Evolutionary conservation across 2,329 filamentous ascomycete genomes (phyloP).

Genomic region (Fusarium haematococcum): DNA sequence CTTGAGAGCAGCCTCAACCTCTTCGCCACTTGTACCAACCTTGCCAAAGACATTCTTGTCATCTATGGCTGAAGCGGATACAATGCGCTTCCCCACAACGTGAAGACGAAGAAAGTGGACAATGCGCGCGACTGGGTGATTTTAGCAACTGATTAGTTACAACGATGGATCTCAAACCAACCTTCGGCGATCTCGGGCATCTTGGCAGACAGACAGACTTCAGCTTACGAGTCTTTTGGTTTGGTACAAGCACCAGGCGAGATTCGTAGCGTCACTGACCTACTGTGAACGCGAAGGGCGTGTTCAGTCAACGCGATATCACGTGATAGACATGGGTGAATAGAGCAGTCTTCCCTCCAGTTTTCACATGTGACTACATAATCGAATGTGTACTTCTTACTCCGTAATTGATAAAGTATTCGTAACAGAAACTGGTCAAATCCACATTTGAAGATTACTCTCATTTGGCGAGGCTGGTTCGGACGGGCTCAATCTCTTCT

Average conservation of each 20-base stretch:
- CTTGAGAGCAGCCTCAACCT: constrained; percentile 78
- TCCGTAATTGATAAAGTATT: background rate
- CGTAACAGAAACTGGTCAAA: background rate
- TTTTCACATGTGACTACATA: background rate
- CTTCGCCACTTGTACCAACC: constrained; percentile 80
- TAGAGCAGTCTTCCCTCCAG: background rate
- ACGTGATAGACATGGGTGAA: constrained; percentile 32
- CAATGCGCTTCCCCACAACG: constrained; percentile 85
- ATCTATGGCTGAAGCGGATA: constrained; percentile 76
- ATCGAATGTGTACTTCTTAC: background rate
- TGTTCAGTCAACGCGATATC: constrained; percentile 34
- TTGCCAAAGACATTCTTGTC: constrained; percentile 93
- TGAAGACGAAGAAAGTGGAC: constrained; percentile 87
- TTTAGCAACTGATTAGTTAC: constrained; percentile 5
- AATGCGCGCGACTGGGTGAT: constrained; percentile 77
- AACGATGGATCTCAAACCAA: constrained; percentile 40
- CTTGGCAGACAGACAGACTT: constrained; percentile 21
- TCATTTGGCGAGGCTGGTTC: background rate
- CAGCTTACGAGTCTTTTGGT: background rate
- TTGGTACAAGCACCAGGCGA: background rate
- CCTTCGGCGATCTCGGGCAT: constrained; percentile 76
- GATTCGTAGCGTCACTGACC: constrained; percentile 26
- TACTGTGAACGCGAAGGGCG: background rate
- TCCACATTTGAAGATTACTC: background rate
- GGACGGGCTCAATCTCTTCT: background rate